Conservation (phyloP, 2,329 filamentous ascomycete species). For the Cladophialophora yegresii region DNA sequence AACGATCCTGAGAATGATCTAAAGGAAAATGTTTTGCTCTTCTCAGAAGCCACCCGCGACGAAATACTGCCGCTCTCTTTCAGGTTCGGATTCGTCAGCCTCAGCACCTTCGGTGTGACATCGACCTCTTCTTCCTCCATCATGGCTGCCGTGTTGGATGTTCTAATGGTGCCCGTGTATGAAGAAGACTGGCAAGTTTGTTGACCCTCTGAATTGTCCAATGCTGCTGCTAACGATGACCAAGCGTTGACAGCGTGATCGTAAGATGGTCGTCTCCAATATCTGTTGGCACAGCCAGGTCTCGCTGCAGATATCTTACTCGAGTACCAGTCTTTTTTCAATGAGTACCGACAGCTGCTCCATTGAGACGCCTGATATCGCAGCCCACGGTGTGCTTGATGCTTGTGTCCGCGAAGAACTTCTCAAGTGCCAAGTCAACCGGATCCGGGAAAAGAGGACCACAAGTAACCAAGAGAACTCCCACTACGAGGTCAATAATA, state of each 20-base stretch:
- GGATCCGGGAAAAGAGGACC: not conserved
- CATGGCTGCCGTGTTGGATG: not conserved
- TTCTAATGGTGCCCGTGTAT: not conserved
- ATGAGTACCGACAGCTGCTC: not conserved
- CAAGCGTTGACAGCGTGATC: not conserved
- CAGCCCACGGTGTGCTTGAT: not conserved
- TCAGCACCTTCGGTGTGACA: constrained; percentile 22
- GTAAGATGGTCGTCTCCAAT: not conserved
- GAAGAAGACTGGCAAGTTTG: not conserved
- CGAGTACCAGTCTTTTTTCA: not conserved
- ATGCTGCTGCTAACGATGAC: not conserved
- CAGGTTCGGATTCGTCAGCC: constrained; percentile 13
- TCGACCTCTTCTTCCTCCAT: constrained; percentile 19
- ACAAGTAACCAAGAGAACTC: not conserved
- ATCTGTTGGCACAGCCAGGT: not conserved
- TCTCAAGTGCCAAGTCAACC: not conserved
- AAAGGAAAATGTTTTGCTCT: constrained; percentile 13
- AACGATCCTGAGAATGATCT: constrained; percentile 25
- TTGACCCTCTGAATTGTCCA: not conserved
- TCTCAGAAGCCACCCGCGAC: constrained; percentile 7
- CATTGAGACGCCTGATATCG: not conserved
- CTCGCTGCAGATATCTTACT: not conserved
- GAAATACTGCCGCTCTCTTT: constrained; percentile 12
- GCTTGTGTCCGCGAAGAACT: not conserved
- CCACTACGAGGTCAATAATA: not conserved